Evolutionary conservation across 805 yeast species (phyloP), one percentile per base, ranked within the genome.

Genomic region (Sugiyamaella marilandica): DNA sequence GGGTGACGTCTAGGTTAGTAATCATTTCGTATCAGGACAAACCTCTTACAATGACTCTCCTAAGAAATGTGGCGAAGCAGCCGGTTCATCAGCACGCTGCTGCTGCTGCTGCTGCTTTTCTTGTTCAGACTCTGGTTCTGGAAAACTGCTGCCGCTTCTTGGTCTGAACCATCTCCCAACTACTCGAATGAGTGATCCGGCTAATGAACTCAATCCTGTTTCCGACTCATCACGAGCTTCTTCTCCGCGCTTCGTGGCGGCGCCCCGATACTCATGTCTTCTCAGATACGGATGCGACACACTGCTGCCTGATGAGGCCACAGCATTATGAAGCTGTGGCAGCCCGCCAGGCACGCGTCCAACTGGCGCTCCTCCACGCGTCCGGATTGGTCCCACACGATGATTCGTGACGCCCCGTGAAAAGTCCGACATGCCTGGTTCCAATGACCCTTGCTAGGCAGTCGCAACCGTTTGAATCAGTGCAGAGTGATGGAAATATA

Each of bases 41-140:
- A 32, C 5, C 5, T 41, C 54, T 39, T 35, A 47, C 49, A 54
- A 51, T 24, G 58, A 32, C 33, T 55, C 58, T 11, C 54, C 58
- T 10, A 52, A 52, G 41, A 29, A 46, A 34, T 55, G 55, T 9
- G 58, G 58, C 13, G 26, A n/a, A 4, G 33, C 33, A 26, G 46
- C 14, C 21, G n/a, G 29, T 9, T n/a, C 18, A 5, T 11, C 18
- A 10, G 14, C 33, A 19, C 46, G 33, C n/a, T 31, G 19, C 18
- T 31, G 32, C 35, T 10, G 16, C 2, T 43, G 9, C 31, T 43
- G 46, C 19, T 24, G 33, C 16, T 31, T 10, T 45, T n/a, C 24
- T 45, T 2, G 47, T 11, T 13, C 24, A 13, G 37, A 2, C 5
- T 31, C 8, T 14, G 35, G 21, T 8, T 41, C 29, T 19, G 45